Conservation (phyloP, 2,329 filamentous ascomycete species). For the Alternaria arbusti region DNA sequence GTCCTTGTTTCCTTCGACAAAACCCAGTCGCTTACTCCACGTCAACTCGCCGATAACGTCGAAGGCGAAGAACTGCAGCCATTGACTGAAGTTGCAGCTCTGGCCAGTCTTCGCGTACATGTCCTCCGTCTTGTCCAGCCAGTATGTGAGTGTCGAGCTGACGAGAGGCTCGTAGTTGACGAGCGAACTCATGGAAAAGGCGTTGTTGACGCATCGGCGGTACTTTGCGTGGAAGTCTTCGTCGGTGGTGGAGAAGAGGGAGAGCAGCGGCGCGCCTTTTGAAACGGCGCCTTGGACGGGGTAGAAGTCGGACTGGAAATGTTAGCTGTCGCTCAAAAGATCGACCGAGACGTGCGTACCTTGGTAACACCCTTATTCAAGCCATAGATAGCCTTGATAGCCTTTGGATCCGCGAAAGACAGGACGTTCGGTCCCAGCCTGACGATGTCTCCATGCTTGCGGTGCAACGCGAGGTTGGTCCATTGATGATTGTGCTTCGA, state of each 20-base stretch:
- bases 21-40: conserved; percentile 76
- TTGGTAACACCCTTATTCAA: conserved; percentile 82
- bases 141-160: conserved; percentile 74
- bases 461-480: conserved; percentile 72
- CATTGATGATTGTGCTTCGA: conserved; percentile 68
- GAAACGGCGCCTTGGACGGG: conserved; percentile 76
- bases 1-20: conserved; percentile 75
- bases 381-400: conserved; percentile 78
- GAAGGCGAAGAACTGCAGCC: conserved; percentile 83
- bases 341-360: conserved; percentile 53
- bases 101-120: conserved; percentile 51
- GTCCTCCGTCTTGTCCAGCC: conserved; percentile 61
- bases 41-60: conserved; percentile 82
- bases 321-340: conserved; percentile 1
- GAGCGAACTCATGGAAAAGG: conserved; percentile 78
- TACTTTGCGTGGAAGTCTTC: conserved; percentile 78
- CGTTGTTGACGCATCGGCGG: conserved; percentile 75
- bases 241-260: conserved; percentile 77
- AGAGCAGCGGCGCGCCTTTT: conserved; percentile 70
- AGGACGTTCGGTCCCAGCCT: conserved; percentile 75
- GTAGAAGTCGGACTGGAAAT: conserved; percentile 76
- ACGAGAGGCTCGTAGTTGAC: conserved; percentile 83
- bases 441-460: conserved; percentile 75
- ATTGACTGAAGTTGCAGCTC: conserved; percentile 70
- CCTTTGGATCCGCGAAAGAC: conserved; percentile 75